A percentile compares a stretch with the other conserved stretches of the same genome.
Conservation (phyloP, 1,284 basidiomycete genomes). For the Ganoderma meredithae region DNA sequence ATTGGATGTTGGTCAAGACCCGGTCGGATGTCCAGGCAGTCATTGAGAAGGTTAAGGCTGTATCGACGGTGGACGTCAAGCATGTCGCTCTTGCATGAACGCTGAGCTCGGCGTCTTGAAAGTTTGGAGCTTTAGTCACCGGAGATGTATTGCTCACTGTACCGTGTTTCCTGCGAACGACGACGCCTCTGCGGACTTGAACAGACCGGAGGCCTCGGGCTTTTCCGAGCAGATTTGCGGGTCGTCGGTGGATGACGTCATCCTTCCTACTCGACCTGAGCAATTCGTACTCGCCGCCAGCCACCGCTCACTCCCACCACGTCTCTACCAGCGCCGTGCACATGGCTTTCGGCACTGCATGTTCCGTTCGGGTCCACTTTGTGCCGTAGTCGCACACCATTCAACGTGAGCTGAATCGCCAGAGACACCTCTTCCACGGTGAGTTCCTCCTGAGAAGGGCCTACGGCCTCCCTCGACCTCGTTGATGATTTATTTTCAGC, state of each 20-base stretch:
- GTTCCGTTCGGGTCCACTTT: not conserved
- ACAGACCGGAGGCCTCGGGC: not conserved
- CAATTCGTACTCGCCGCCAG: too few relatives aligned
- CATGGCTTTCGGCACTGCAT: not conserved
- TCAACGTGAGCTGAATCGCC: not conserved
- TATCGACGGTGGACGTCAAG: conserved; percentile 12
- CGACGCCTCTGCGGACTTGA: not conserved
- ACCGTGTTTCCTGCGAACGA: not conserved
- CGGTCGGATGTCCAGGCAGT: conserved; percentile 2
- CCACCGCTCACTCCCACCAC: not conserved
- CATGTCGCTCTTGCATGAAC: conserved; percentile 17
- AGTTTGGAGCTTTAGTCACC: not conserved
- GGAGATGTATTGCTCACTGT: not conserved
- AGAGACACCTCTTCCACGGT: conserved; percentile 11
- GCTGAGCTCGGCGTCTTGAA: not conserved
- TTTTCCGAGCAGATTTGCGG: not conserved
- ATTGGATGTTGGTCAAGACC: conserved; percentile 25
- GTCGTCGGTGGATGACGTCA: not conserved
- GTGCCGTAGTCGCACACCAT: conserved; percentile 6
- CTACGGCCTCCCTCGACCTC: not conserved
- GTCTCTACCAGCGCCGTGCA: not conserved
- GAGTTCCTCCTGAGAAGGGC: conserved; percentile 6
- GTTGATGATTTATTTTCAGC: not conserved
- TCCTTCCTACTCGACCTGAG: not conserved
- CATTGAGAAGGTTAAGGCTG: conserved; percentile 7